phyloP scores from a whole-genome alignment of 306 rosid genomes.

The Dalbergia cochinchinensis region DNA sequence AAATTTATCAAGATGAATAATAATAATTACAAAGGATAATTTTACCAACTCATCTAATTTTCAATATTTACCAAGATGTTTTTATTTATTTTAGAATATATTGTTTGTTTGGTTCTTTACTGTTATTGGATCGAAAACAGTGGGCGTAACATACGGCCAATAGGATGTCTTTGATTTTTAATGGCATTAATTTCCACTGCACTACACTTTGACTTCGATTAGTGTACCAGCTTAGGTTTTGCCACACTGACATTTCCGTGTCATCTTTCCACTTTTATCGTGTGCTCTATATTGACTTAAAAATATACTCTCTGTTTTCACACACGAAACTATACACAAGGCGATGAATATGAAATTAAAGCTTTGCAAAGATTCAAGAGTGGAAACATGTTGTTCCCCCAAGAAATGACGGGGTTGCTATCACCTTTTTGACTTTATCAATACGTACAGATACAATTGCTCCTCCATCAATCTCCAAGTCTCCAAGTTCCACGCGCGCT shows the following conservation, averaged over 20 bases:
- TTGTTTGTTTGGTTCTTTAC: too few species aligned
- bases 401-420: slow-evolving; percentile 48
- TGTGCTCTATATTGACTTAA: slow-evolving; percentile 46
- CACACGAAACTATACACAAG: slow-evolving; percentile 34
- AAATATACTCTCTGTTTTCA: slow-evolving; percentile 44
- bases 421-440: slow-evolving; percentile 64
- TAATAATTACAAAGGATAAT: too few species aligned
- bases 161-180: slow-evolving; percentile 43
- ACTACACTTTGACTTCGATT: slow-evolving; percentile 45
- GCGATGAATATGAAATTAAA: not conserved
- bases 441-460: not conserved
- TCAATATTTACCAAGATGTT: too few species aligned
- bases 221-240: slow-evolving; percentile 48
- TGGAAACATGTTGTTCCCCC: slow-evolving; percentile 49
- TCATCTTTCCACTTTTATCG: slow-evolving; percentile 70
- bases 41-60: too few species aligned
- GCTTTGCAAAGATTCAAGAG: not conserved
- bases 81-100: too few species aligned
- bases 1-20: too few species aligned
- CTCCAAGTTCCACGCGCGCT: slow-evolving; percentile 1
- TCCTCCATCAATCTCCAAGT: slow-evolving; percentile 18
- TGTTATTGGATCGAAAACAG: too few species aligned
- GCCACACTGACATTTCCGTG: slow-evolving; percentile 51
- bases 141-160: not conserved
- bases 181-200: slow-evolving; percentile 61